Base-by-base conservation (phyloP, 192 early-diverging fungal species). In the Spizellomyces sp. region DNA sequence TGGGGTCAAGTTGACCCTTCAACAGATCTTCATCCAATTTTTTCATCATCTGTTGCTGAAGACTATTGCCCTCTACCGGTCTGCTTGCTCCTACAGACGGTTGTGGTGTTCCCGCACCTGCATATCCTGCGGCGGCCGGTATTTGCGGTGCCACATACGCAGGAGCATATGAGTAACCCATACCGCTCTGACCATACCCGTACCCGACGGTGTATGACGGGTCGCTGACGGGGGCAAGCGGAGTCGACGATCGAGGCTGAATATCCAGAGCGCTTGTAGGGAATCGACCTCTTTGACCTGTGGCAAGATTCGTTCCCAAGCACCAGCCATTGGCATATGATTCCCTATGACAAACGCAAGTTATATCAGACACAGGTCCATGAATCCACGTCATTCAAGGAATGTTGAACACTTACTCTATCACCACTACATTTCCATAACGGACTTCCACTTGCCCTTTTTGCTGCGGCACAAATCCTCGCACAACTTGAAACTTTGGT, bases 401-500 rank as follows among this genome's bases (percentile, higher is more conserved):
- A 45, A 45, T 46, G 22, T n/a, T n/a, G 48, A 64, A 45, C 48
- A 68, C 66, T 68, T 44, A 68, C 55, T 70, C 68, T 8, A 70
- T 2, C 4, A 27, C 27, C 10, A 70, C 42, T 1, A 46, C 19
- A 21, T 70, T 45, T 5, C 68, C 68, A n/a, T 46, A n/a, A 36
- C 57, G 17, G 5, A 70, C 7, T 48, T 70, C 68, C 19, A 70
- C 43, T 27, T 70, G 55, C 7, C 68, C 68, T 7, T 17, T 17
- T n/a, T 70, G 42, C 45, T 62, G 68, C 58, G 68, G 68, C 0
- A n/a, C 19, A 62, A 61, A 70, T 9, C 19, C 57, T 46, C 45
- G 41, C 10, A 70, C 22, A 7, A 44, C 45, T 4, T 45, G 55
- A 22, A 48, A 70, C n/a, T 61, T 36, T 36, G 27, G 27, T 36